phyloP scores from a whole-genome alignment of 176 grass and related monocot species.

The Cenchrus fungigraminus region DNA sequence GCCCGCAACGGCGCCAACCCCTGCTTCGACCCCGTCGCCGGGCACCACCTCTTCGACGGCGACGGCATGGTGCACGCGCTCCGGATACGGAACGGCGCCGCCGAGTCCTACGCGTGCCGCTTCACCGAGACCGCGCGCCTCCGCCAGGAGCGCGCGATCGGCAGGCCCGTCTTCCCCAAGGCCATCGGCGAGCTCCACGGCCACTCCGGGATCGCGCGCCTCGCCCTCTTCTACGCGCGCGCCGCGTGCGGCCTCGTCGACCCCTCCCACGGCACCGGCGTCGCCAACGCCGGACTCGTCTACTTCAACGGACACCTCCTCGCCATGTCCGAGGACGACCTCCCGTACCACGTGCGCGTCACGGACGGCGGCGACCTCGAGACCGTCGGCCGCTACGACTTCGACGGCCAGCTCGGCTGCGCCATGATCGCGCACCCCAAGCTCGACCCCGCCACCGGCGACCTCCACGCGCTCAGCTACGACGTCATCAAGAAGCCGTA shows the following conservation, averaged over 20 bases:
- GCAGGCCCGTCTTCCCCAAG: slow-evolving; percentile 78
- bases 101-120: slow-evolving; percentile 73
- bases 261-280: slow-evolving; percentile 62
- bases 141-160: slow-evolving; percentile 66
- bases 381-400: slow-evolving; percentile 78
- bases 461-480: slow-evolving; percentile 93
- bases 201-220: slow-evolving; percentile 83
- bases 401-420: slow-evolving; percentile 67
- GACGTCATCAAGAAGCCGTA: slow-evolving; percentile 94
- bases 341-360: slow-evolving; percentile 84
- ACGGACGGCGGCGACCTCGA: slow-evolving; percentile 56
- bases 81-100: slow-evolving; percentile 59
- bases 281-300: slow-evolving; percentile 84
- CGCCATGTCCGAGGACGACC: slow-evolving; percentile 97
- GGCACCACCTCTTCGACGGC: slow-evolving; percentile 95
- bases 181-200: slow-evolving; percentile 95
- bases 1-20: slow-evolving; percentile 95
- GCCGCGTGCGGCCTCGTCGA: slow-evolving; percentile 76
- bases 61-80: slow-evolving; percentile 95
- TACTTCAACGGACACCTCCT: slow-evolving; percentile 86
- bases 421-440: slow-evolving; percentile 95
- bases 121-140: slow-evolving; percentile 76
- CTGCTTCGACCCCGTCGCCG: slow-evolving; percentile 73
- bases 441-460: slow-evolving; percentile 61
- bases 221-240: slow-evolving; percentile 79